phyloP scores from a whole-genome alignment of 352 stramenopile genomes.

The Globisporangium lucens region DNA sequence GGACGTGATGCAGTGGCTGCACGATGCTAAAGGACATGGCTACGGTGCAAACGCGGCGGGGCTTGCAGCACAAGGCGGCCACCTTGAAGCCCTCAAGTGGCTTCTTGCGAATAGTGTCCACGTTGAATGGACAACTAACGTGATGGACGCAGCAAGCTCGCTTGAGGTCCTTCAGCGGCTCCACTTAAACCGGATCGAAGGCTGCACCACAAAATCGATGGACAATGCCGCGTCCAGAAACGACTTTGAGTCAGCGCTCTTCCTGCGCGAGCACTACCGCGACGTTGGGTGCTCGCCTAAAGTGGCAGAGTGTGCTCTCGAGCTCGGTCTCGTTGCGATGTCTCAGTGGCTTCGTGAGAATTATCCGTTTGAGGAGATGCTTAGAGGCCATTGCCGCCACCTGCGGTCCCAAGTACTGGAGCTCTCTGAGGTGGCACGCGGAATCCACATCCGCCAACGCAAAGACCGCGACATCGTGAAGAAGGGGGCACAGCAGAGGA shows the following conservation, averaged over 20 bases:
- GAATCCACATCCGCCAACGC: background rate
- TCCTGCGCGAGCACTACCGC: background rate
- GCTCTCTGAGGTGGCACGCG: background rate
- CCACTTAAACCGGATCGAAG: background rate
- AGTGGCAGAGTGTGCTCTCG: background rate
- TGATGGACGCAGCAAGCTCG: background rate
- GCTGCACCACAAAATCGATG: background rate
- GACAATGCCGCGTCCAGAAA: background rate
- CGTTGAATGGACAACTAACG: background rate
- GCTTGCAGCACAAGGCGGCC: background rate
- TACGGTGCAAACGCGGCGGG: background rate
- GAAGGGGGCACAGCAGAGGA: background rate
- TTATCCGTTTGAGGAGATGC: background rate
- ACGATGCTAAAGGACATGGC: background rate
- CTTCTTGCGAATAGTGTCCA: background rate
- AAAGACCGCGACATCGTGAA: background rate
- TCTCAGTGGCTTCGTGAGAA: background rate
- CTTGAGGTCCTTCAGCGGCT: constrained; percentile 6
- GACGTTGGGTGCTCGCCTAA: background rate
- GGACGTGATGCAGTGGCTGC: constrained; percentile 2
- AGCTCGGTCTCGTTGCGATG: background rate
- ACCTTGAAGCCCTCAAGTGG: constrained; percentile 11
- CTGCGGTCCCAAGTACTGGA: background rate
- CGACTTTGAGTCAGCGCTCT: background rate
- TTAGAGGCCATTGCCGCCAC: background rate